Evolutionary conservation across 805 yeast genomes (phyloP), one percentile per base, ranked within the genome.

Genomic region (Yarrowia sp.): DNA sequence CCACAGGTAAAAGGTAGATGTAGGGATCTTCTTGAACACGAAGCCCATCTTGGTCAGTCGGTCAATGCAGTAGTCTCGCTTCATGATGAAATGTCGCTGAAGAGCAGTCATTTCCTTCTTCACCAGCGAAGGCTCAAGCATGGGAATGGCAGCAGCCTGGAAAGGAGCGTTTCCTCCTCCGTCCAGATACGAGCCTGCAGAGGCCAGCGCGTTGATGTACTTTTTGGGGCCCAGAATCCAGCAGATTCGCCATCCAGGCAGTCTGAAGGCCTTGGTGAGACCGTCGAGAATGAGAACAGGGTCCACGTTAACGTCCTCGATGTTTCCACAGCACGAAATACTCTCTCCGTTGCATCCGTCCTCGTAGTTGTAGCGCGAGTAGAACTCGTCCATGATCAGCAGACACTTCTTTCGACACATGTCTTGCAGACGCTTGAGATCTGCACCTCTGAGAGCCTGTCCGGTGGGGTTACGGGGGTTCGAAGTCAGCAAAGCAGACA

Each of bases 391-490:
- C 89, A 85, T 85, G 70, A 85, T 85, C 71, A 85, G 79, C 58
- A 85, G 79, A 74, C 88, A 85, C 43, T 79, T 81, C 46, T 74
- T 68, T 68, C 87, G 78, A 73, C 88, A 85, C 78, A 85, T 75
- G 53, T 80, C 77, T 72, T 85, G 89, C 68, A 85, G 78, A 60
- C 82, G 78, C 42, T 76, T 71, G 71, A 85, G 78, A 72, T 85
- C 86, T 12, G 74, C 75, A 17, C 79, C 80, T 6, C 84, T 75
- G 80, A 85, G 80, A 61, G 85, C 80, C 72, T 77, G 82, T 43
- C 89, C 89, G 0, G 89, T 85, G 36, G 89, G 89, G 74, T 85
- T 85, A 76, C 89, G 79, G 36, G 89, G 89, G 73, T 85, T 85
- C 3, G 88, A 85, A 0, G 88, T 85, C 44, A 69, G 40, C 60